phyloP scores from a whole-genome alignment of 1,139 yeast species.

The Arxiozyma slooffiae region DNA sequence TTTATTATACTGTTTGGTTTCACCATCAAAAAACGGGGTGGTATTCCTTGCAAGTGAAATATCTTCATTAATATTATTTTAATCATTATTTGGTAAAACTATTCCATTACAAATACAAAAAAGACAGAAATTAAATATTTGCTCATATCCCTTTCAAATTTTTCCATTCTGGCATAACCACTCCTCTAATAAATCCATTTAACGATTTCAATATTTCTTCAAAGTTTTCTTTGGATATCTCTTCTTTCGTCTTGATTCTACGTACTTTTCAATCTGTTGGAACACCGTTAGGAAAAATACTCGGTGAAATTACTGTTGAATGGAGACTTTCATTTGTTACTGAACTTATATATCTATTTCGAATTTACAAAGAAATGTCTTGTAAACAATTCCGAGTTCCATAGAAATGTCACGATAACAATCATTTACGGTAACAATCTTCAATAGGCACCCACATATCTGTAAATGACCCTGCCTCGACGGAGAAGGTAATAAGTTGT shows the following conservation, averaged over 20 bases:
- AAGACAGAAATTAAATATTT: conserved; percentile 53
- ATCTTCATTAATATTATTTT: conserved; percentile 36
- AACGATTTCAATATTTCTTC: conserved; percentile 30
- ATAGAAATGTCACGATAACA: not conserved
- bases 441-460: not conserved
- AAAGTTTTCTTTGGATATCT: conserved; percentile 27
- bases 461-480: not conserved
- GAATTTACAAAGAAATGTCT: not conserved
- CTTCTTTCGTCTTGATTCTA: conserved; percentile 12
- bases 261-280: not conserved
- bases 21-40: conserved; percentile 65
- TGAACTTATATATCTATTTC: not conserved
- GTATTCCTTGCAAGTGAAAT: conserved; percentile 71
- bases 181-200: conserved; percentile 35
- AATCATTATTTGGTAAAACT: conserved; percentile 46
- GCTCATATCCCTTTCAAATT: conserved; percentile 39
- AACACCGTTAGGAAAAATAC: not conserved
- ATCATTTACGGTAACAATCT: not conserved
- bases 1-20: conserved; percentile 74
- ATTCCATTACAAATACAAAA: conserved; percentile 39
- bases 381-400: not conserved
- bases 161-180: conserved; percentile 38
- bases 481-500: not conserved
- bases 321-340: not conserved
- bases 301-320: not conserved